Base-by-base conservation (phyloP, 768 basidiomycete genomes). In the Hypsizygus marmoreus region DNA sequence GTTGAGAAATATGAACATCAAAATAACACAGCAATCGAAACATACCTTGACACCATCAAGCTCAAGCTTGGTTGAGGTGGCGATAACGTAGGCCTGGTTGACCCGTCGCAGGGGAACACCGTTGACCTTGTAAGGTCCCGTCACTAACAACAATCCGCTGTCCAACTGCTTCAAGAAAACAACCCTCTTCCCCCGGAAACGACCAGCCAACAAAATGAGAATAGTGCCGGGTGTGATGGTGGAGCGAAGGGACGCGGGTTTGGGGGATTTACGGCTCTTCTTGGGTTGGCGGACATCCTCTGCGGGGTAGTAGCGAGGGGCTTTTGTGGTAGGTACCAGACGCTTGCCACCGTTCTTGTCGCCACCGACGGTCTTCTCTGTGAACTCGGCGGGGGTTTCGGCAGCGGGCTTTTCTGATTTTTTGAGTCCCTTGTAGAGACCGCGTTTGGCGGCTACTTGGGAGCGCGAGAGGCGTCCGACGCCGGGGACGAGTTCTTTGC, bases 41-140 rank as follows among this genome's bases (percentile, higher is more conserved):
- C 80, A 53, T 60, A 92, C 93, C 75, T 81, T 80, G 67, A 90
- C 73, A 47, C 74, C 79, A 20, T 74, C 78, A 47, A 97, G 68
- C 55, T 95, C 89, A 57, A 98, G 71, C 73, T 86, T 92, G 58
- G 97, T 97, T 45, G 94, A 94, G 48, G 97, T 99, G 47, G 95
- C 92, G 63, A 99, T 98, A 52, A 95, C 93, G 67, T 99, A 99
- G 44, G 97, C 93, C 77, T 97, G 95, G 78, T 94, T 95, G 50
- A 99, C 94, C 69, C 97, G 84, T 69, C 95, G 82, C 68, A 99
- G 80, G 58, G 97, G 97, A 35, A 99, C 95, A 67, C 97, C 97
- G 72, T 99, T 99, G 68, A 98, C 68, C 81, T 93, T 95, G 84
- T 83, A 97, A 37, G 97, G 97, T 45, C 97, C 97, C 29, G 95